Evolutionary conservation across 257 asterid species (phyloP).

Genomic region (Datura wrightii): DNA sequence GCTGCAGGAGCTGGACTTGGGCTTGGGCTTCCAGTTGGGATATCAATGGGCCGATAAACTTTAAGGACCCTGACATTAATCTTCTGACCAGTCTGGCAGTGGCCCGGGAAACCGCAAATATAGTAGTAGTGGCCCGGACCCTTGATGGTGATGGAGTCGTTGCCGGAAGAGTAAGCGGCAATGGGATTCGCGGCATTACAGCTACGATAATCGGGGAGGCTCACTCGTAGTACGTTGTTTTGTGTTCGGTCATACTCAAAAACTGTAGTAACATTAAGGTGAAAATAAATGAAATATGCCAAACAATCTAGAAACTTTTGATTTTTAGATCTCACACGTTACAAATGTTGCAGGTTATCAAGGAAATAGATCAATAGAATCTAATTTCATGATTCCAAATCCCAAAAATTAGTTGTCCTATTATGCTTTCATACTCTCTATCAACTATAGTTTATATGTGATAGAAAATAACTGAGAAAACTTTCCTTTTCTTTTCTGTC

Average conservation of each 20-base stretch:
- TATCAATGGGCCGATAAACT: background rate
- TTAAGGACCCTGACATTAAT: slow-evolving; percentile 59
- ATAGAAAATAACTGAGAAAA: background rate
- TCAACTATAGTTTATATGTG: no score
- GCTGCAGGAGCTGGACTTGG: slow-evolving; percentile 24
- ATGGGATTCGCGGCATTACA: slow-evolving; percentile 54
- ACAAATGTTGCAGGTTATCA: background rate
- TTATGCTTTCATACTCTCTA: background rate
- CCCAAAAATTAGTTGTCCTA: background rate
- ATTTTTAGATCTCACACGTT: background rate
- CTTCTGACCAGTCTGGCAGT: slow-evolving; percentile 70
- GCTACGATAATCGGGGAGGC: slow-evolving; percentile 47
- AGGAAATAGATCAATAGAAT: background rate
- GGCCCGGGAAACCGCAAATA: slow-evolving; percentile 68
- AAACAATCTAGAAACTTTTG: background rate
- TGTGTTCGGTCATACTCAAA: slow-evolving; percentile 49
- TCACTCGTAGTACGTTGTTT: slow-evolving; percentile 67
- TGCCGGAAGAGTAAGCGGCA: slow-evolving; percentile 52
- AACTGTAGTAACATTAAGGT: slow-evolving; percentile 36
- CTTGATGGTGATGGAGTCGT: slow-evolving; percentile 53
- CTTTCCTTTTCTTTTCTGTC: background rate
- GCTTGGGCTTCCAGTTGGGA: slow-evolving; percentile 26
- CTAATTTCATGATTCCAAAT: background rate
- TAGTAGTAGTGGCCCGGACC: slow-evolving; percentile 61
- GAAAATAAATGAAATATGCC: background rate